phyloP scores from a whole-genome alignment of 805 yeast species.

The Myxozyma neotropica region DNA sequence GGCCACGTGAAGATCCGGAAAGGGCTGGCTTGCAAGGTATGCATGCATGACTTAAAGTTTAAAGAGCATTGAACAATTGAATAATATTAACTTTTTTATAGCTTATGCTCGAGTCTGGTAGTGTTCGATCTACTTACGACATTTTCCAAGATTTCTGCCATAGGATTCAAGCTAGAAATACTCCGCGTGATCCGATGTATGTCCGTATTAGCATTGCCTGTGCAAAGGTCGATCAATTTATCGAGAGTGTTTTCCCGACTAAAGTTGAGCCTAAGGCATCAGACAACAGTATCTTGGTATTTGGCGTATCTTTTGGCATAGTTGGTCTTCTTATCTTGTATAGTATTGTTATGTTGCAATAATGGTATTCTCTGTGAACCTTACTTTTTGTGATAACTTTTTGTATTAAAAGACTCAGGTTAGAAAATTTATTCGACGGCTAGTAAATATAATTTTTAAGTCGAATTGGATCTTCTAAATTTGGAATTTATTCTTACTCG shows the following conservation, averaged over 20 bases:
- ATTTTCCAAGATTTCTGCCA: slow-evolving; percentile 75
- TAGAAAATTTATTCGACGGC: no score
- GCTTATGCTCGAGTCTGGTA: slow-evolving; percentile 71
- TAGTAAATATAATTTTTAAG: no score
- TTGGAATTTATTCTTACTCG: no score
- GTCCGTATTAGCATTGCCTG: slow-evolving; percentile 79
- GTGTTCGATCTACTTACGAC: slow-evolving; percentile 72
- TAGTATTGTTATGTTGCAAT: neutral
- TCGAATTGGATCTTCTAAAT: no score
- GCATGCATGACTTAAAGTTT: neutral
- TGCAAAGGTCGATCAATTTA: slow-evolving; percentile 85
- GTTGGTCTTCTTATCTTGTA: slow-evolving; percentile 7
- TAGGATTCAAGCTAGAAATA: slow-evolving; percentile 74
- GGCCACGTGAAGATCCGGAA: slow-evolving; percentile 83
- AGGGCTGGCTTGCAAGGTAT: slow-evolving; percentile 61
- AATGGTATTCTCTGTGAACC: neutral
- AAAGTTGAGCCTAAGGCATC: neutral
- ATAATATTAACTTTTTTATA: slow-evolving; percentile 35
- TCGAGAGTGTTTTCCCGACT: slow-evolving; percentile 52
- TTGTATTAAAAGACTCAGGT: neutral
- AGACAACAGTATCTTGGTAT: neutral
- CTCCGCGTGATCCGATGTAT: slow-evolving; percentile 83
- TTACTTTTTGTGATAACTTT: neutral
- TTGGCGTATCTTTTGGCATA: slow-evolving; percentile 2
- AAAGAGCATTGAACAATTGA: no score